phyloP scores from a whole-genome alignment of 2,329 filamentous ascomycete species.

The Samsoniella hepiali region DNA sequence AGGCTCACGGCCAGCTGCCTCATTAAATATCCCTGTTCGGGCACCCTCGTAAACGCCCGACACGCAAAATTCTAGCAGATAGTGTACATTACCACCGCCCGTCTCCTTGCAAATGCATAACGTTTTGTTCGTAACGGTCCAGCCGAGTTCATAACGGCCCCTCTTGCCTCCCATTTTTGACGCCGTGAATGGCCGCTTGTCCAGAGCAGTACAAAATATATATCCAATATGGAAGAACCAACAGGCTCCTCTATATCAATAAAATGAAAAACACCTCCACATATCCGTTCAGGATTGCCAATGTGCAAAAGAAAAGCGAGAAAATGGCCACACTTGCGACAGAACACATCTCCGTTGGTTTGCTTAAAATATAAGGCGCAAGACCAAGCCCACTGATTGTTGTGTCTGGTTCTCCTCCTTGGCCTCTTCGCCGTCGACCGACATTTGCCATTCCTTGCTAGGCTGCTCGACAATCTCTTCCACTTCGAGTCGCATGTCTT shows the following conservation, averaged over 20 bases:
- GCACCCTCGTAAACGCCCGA: not conserved
- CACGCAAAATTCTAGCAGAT: not conserved
- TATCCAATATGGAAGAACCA: not conserved
- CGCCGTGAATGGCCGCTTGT: not conserved
- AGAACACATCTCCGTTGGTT: not conserved
- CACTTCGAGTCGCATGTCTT: constrained; percentile 82
- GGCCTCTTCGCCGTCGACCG: constrained; percentile 47
- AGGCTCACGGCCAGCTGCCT: not conserved
- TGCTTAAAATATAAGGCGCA: constrained; percentile 23
- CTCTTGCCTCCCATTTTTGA: constrained; percentile 10
- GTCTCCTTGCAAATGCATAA: constrained; percentile 4
- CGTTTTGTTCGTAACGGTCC: constrained; percentile 14
- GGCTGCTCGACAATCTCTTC: constrained; percentile 40
- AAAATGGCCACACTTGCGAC: not conserved
- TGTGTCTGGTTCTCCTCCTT: constrained; percentile 28
- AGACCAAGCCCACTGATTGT: constrained; percentile 12
- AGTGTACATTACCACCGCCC: constrained; percentile 6
- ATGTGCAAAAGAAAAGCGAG: constrained; percentile 7
- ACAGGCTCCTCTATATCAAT: not conserved
- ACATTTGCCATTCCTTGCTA: constrained; percentile 63
- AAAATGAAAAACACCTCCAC: not conserved
- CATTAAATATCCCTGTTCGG: constrained; percentile 9
- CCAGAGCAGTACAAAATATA: constrained; percentile 11
- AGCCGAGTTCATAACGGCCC: constrained; percentile 18
- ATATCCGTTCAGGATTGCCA: not conserved